phyloP scores from a whole-genome alignment of 768 basidiomycete species.

The Brasilioporus rufonigricans region DNA sequence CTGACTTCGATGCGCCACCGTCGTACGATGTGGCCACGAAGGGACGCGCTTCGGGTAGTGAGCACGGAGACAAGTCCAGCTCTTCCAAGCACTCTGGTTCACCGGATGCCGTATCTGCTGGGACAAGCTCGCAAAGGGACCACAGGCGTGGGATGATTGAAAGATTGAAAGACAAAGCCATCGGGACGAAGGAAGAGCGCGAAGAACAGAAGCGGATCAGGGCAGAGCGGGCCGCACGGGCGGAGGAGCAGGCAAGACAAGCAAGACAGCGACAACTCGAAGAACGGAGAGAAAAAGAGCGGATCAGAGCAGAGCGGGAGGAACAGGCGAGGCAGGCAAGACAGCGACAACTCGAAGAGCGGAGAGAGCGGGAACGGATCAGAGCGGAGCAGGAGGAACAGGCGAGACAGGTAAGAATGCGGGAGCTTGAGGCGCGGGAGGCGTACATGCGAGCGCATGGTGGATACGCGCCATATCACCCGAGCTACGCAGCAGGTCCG shows the following conservation, averaged over 20 bases:
- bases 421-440: slow-evolving; percentile 29
- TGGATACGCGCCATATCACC: slow-evolving; percentile 31
- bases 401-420: slow-evolving; percentile 17
- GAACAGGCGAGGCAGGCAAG: slow-evolving; percentile 18
- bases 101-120: neutral
- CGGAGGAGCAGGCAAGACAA: slow-evolving; percentile 15
- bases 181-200: slow-evolving; percentile 64
- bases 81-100: neutral
- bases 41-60: slow-evolving; percentile 27
- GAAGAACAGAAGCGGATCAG: slow-evolving; percentile 40
- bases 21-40: slow-evolving; percentile 27
- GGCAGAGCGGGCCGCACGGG: slow-evolving; percentile 28
- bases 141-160: slow-evolving; percentile 55
- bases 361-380: slow-evolving; percentile 40
- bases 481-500: slow-evolving; percentile 8
- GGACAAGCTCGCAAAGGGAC: slow-evolving; percentile 7
- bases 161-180: slow-evolving; percentile 60
- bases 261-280: slow-evolving; percentile 19
- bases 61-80: slow-evolving; percentile 4
- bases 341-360: slow-evolving; percentile 21
- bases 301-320: slow-evolving; percentile 31
- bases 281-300: slow-evolving; percentile 40
- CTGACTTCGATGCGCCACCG: slow-evolving; percentile 20
- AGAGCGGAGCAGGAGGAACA: slow-evolving; percentile 31
- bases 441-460: slow-evolving; percentile 35